Conservation (phyloP, 1,284 basidiomycete genomes). For the Melampsora americana region DNA sequence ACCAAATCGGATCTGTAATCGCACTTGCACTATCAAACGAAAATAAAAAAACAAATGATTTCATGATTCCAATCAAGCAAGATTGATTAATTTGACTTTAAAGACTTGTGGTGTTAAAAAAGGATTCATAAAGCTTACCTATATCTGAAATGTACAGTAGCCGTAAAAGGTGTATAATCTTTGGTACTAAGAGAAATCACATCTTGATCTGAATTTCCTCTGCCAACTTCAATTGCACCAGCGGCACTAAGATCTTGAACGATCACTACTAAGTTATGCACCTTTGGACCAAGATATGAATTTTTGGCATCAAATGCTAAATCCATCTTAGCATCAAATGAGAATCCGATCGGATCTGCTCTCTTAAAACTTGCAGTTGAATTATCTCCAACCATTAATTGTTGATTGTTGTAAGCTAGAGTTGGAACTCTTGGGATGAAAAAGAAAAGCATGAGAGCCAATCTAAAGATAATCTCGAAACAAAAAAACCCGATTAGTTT, state of each 20-base stretch:
- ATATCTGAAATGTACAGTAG: slow-evolving; percentile 20
- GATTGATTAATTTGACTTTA: not conserved
- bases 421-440: slow-evolving; percentile 11
- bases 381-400: slow-evolving; percentile 14
- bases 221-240: slow-evolving; percentile 18
- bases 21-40: slow-evolving; percentile 2
- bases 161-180: slow-evolving; percentile 27
- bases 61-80: not conserved
- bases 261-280: not conserved
- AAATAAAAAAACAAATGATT: not conserved
- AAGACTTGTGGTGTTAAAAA: not conserved
- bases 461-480: not conserved
- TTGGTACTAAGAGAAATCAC: not conserved
- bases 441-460: slow-evolving; percentile 14
- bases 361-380: slow-evolving; percentile 9
- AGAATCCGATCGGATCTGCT: slow-evolving; percentile 18
- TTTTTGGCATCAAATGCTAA: slow-evolving; percentile 11
- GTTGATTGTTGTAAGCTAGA: slow-evolving; percentile 35
- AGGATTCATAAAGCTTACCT: not conserved
- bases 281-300: slow-evolving; percentile 16
- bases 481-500: not conserved
- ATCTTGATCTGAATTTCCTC: not conserved
- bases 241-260: slow-evolving; percentile 19
- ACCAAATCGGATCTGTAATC: slow-evolving; percentile 23
- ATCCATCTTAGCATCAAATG: slow-evolving; percentile 19